A percentile compares a stretch with the other conserved stretches of the same genome.
Evolutionary conservation across 208 protist species (phyloP).

Genomic region (Tritrichomonas foetus): DNA sequence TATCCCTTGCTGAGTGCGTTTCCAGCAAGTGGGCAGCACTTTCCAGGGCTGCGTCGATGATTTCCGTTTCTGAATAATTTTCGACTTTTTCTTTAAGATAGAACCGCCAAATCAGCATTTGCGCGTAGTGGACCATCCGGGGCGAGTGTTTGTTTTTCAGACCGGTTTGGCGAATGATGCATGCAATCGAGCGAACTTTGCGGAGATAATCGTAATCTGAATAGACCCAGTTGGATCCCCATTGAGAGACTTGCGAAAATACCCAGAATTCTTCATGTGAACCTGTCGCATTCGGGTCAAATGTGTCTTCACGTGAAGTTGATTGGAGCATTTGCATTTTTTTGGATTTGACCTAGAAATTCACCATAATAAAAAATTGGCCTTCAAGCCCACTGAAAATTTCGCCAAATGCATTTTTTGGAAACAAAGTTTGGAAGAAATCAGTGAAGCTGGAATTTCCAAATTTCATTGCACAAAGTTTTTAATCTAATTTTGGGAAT

Average conservation of each 20-base stretch:
- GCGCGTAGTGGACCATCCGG: background rate
- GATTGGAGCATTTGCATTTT: too few relatives aligned
- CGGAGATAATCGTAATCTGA: background rate
- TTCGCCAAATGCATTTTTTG: too few relatives aligned
- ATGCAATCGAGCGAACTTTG: background rate
- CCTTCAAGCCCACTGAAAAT: too few relatives aligned
- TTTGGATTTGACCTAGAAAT: too few relatives aligned
- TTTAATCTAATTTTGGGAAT: too few relatives aligned
- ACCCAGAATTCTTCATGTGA: slow-evolving; percentile 38
- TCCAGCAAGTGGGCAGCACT: background rate
- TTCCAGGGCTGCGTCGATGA: background rate
- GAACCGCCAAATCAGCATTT: background rate
- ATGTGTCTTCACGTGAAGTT: too few relatives aligned
- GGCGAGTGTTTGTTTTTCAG: background rate
- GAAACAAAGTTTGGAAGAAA: too few relatives aligned
- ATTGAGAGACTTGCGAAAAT: slow-evolving; percentile 29
- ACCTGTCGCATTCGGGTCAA: background rate
- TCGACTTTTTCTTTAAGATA: background rate
- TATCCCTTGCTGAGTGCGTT: background rate
- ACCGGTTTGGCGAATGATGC: background rate
- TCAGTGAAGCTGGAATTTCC: too few relatives aligned
- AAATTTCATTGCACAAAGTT: too few relatives aligned
- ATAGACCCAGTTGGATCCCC: background rate
- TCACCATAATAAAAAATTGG: too few relatives aligned
- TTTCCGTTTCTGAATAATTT: background rate